phyloP scores from a whole-genome alignment of 345 rosid genomes.

The Linum usitatissimum region DNA sequence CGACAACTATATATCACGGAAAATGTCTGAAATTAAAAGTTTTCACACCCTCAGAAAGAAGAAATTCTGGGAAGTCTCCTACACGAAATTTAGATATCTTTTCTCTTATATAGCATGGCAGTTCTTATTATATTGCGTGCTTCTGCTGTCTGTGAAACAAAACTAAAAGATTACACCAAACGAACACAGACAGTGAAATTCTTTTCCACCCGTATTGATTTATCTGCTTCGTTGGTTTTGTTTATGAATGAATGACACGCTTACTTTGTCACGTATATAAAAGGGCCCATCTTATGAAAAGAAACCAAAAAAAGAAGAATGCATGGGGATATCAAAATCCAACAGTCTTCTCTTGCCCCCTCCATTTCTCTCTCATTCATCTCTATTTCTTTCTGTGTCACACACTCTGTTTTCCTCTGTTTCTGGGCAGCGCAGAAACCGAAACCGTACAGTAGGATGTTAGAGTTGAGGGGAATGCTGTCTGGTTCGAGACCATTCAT shows the following conservation, averaged over 20 bases:
- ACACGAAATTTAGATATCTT: too few relatives aligned
- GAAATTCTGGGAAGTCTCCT: too few relatives aligned
- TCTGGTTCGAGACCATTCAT: conserved; percentile 55
- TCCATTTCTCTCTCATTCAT: neutral
- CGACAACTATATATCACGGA: too few relatives aligned
- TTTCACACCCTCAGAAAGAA: too few relatives aligned
- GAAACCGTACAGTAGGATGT: neutral
- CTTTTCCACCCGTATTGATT: conserved; percentile 6
- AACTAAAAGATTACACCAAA: neutral
- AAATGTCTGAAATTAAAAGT: too few relatives aligned
- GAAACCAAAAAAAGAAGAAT: conserved; percentile 3
- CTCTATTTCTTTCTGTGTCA: neutral
- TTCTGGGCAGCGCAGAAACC: neutral
- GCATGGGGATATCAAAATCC: conserved; percentile 34
- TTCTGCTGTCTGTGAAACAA: too few relatives aligned
- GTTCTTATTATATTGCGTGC: too few relatives aligned
- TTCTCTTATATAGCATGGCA: too few relatives aligned
- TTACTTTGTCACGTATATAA: conserved; percentile 21
- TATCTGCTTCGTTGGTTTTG: neutral
- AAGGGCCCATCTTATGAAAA: conserved; percentile 22
- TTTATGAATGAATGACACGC: conserved; percentile 8
- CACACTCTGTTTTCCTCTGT: neutral
- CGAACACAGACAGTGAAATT: conserved; percentile 16
- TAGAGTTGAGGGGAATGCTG: conserved; percentile 49
- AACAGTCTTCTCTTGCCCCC: conserved; percentile 11